phyloP scores from a whole-genome alignment of 495 filamentous ascomycete genomes.

The Penicillium lividum region DNA sequence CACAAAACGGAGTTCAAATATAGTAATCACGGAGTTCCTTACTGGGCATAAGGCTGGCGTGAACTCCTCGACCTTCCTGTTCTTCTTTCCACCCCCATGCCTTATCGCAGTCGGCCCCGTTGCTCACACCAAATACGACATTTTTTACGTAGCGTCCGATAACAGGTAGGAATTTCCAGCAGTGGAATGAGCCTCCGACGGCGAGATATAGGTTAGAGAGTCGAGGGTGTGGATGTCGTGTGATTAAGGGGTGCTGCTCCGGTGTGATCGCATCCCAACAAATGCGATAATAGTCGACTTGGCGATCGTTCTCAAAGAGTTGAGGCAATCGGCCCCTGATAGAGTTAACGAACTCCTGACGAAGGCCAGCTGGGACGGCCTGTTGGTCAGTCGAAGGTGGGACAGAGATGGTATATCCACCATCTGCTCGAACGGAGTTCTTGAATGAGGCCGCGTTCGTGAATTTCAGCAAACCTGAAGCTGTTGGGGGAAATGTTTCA shows the following conservation, averaged over 20 bases:
- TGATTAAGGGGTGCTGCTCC: slow-evolving; percentile 52
- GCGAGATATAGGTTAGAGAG: slow-evolving; percentile 44
- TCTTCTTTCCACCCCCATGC: slow-evolving; percentile 14
- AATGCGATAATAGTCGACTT: slow-evolving; percentile 31
- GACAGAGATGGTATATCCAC: slow-evolving; percentile 6
- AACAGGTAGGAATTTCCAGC: slow-evolving; percentile 56
- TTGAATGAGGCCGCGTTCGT: slow-evolving; percentile 14
- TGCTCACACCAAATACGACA: slow-evolving; percentile 36
- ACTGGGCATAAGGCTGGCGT: slow-evolving; percentile 7
- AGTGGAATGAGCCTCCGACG: slow-evolving; percentile 42
- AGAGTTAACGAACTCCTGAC: slow-evolving; percentile 2
- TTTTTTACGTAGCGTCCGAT: slow-evolving; percentile 53
- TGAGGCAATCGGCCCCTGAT: slow-evolving; percentile 7
- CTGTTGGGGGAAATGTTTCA: slow-evolving; percentile 8
- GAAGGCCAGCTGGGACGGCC: slow-evolving; percentile 1
- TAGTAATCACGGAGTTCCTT: slow-evolving; percentile 11
- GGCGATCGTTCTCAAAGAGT: slow-evolving; percentile 1
- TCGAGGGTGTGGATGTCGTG: slow-evolving; percentile 39
- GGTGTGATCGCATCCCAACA: slow-evolving; percentile 37
- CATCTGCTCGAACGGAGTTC: slow-evolving; percentile 8
- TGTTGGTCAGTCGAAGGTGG: slow-evolving; percentile 2
- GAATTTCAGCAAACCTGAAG: slow-evolving; percentile 13
- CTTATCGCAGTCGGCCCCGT: slow-evolving; percentile 13
- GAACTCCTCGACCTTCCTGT: slow-evolving; percentile 7
- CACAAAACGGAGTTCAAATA: background rate